Evolutionary conservation across 2,329 filamentous ascomycete genomes (phyloP).

Genomic region (Pseudomassariella vexata): DNA sequence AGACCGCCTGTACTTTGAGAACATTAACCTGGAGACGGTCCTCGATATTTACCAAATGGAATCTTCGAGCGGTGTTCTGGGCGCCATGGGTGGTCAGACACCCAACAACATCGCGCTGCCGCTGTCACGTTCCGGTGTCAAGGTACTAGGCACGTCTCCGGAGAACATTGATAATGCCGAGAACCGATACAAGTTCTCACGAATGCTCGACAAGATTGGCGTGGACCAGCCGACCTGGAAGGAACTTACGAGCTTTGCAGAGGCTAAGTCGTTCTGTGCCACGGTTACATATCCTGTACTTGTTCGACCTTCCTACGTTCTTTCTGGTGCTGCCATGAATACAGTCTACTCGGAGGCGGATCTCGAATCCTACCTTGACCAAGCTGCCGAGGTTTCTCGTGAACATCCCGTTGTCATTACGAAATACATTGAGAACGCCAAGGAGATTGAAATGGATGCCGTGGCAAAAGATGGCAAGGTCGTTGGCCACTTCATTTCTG

Average conservation of each 20-base stretch:
- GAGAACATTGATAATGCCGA: conserved; percentile 99
- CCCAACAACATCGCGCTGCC: conserved; percentile 96
- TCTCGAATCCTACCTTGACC: conserved; percentile 78
- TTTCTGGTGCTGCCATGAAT: conserved; percentile 98
- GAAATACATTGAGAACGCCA: conserved; percentile 98
- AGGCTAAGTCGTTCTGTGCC: conserved; percentile 81
- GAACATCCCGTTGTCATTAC: conserved; percentile 98
- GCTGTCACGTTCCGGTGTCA: conserved; percentile 81
- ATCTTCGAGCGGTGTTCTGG: conserved; percentile 74
- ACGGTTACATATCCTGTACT: conserved; percentile 89
- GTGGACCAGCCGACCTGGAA: conserved; percentile 99
- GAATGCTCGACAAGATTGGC: conserved; percentile 89
- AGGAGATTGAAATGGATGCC: conserved; percentile 99
- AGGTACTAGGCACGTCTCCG: conserved; percentile 89
- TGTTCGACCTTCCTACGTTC: conserved; percentile 91
- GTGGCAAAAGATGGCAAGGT: conserved; percentile 86
- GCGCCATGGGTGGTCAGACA: conserved; percentile 95
- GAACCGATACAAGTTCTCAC: conserved; percentile 97
- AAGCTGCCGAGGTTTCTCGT: conserved; percentile 87
- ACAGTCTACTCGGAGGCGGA: conserved; percentile 96
- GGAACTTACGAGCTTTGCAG: conserved; percentile 89
- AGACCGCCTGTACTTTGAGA: conserved; percentile 92
- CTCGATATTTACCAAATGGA: conserved; percentile 93
- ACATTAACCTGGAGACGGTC: conserved; percentile 83
- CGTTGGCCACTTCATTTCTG: conserved; percentile 93